phyloP scores from a whole-genome alignment of 2,329 filamentous ascomycete genomes.

The Fusarium acutatum region DNA sequence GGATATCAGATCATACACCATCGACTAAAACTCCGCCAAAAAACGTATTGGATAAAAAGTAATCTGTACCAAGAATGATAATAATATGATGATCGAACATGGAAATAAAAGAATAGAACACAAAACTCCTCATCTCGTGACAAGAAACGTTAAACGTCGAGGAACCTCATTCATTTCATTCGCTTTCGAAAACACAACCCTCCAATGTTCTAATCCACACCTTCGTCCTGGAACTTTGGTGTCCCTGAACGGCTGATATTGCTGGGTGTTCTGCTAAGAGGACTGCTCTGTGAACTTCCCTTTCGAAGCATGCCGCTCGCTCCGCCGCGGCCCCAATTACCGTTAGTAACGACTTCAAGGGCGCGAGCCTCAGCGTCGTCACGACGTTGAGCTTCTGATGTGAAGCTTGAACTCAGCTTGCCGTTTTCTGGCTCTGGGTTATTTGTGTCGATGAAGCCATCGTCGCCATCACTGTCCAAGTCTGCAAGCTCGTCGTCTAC shows the following conservation, averaged over 20 bases:
- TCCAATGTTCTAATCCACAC: conserved; percentile 44
- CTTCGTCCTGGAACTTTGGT: conserved; percentile 42
- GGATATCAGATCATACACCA: conserved; percentile 15
- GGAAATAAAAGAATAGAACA: conserved; percentile 9
- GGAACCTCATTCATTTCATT: conserved; percentile 16
- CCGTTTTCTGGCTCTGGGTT: conserved; percentile 47
- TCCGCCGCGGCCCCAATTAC: conserved; percentile 51
- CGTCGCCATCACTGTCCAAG: conserved; percentile 49
- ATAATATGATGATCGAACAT: not conserved
- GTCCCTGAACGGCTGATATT: conserved; percentile 25
- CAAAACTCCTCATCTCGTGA: conserved; percentile 33
- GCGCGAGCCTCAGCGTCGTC: conserved; percentile 56
- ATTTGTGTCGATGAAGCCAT: conserved; percentile 41
- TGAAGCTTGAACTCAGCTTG: conserved; percentile 50
- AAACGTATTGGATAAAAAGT: not conserved
- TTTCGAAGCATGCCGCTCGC: conserved; percentile 55
- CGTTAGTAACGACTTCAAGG: conserved; percentile 54
- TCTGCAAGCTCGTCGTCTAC: conserved; percentile 55
- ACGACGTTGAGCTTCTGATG: conserved; percentile 46
- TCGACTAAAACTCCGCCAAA: not conserved
- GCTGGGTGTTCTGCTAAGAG: conserved; percentile 12
- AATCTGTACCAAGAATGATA: conserved; percentile 16
- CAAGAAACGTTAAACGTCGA: conserved; percentile 22
- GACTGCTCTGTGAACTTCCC: conserved; percentile 40
- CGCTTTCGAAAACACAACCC: conserved; percentile 15